phyloP scores from a whole-genome alignment of 1,284 basidiomycete genomes.

The Leccinum fuscescens region DNA sequence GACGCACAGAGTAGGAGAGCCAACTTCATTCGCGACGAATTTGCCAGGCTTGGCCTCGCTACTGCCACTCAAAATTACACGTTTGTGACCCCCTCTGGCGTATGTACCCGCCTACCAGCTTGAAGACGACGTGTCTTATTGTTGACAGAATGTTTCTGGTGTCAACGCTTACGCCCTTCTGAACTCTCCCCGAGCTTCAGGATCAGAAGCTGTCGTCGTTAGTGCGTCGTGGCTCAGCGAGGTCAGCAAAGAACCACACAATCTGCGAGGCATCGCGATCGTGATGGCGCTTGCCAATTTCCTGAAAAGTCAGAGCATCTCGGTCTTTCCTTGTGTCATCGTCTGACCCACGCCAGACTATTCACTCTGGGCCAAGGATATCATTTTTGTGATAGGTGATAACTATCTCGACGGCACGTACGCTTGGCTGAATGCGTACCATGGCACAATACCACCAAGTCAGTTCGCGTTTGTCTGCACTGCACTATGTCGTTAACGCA shows the following conservation, averaged over 20 bases:
- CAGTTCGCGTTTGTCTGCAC: conserved; percentile 14
- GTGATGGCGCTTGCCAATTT: conserved; percentile 82
- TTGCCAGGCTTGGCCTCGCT: conserved; percentile 68
- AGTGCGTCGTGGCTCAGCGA: conserved; percentile 86
- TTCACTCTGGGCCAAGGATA: conserved; percentile 92
- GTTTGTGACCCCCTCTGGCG: conserved; percentile 49
- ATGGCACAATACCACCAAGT: conserved; percentile 71
- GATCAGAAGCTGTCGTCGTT: conserved; percentile 87
- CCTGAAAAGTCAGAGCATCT: conserved; percentile 62
- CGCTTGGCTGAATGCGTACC: conserved; percentile 86
- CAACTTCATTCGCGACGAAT: conserved; percentile 53
- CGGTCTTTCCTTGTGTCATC: neutral
- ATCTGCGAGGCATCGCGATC: conserved; percentile 84
- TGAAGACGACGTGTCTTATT: conserved; percentile 18
- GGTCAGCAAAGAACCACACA: conserved; percentile 59
- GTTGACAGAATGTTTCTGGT: conserved; percentile 47
- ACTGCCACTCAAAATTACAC: conserved; percentile 68
- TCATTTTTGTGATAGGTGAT: conserved; percentile 89
- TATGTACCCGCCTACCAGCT: conserved; percentile 30
- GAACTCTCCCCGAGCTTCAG: conserved; percentile 82
- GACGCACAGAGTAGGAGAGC: conserved; percentile 54
- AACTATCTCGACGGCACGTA: conserved; percentile 90
- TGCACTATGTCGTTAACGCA: neutral
- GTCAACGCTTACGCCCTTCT: conserved; percentile 83
- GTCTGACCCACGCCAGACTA: conserved; percentile 52